A percentile compares a stretch with the other conserved stretches of the same genome.
Evolutionary conservation across 1,139 yeast genomes (phyloP).

Genomic region (Geotrichum bryndzae): DNA sequence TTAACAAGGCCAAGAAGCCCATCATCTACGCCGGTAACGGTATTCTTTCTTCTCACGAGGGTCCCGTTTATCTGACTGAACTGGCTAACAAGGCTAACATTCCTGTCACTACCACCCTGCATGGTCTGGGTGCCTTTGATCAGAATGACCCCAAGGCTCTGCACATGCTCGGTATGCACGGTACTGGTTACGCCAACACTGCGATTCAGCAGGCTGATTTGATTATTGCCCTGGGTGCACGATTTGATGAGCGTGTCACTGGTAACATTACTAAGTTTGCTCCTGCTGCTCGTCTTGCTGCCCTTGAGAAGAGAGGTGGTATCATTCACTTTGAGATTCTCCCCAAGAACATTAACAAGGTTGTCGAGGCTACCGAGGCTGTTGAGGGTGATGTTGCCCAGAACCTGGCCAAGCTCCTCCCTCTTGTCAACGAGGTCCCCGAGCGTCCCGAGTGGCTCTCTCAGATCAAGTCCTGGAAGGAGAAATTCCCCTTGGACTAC

Average conservation of each 20-base stretch:
- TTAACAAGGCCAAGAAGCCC: slow-evolving; percentile 82
- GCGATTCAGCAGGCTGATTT: slow-evolving; percentile 92
- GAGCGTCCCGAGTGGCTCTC: slow-evolving; percentile 75
- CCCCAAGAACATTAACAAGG: slow-evolving; percentile 95
- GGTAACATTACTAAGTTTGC: slow-evolving; percentile 83
- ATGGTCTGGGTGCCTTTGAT: slow-evolving; percentile 90
- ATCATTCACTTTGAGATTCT: slow-evolving; percentile 92
- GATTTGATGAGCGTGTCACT: slow-evolving; percentile 98
- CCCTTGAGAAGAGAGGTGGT: slow-evolving; percentile 86
- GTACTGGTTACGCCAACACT: slow-evolving; percentile 88
- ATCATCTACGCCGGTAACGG: slow-evolving; percentile 91
- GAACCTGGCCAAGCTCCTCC: slow-evolving; percentile 67
- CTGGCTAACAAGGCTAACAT: slow-evolving; percentile 85
- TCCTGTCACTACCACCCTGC: slow-evolving; percentile 93
- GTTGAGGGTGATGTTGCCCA: slow-evolving; percentile 90
- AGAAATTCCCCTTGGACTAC: slow-evolving; percentile 77
- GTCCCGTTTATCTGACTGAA: slow-evolving; percentile 73
- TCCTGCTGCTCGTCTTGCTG: slow-evolving; percentile 87
- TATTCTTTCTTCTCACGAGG: slow-evolving; percentile 70
- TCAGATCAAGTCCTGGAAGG: slow-evolving; percentile 73
- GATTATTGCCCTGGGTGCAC: slow-evolving; percentile 89
- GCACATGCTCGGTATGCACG: slow-evolving; percentile 98
- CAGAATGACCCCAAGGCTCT: slow-evolving; percentile 85
- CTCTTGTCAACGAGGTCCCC: slow-evolving; percentile 56
- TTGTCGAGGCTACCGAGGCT: slow-evolving; percentile 94